Conservation (phyloP, 2,329 filamentous ascomycete species). For the Geoglossum cookeanum region DNA sequence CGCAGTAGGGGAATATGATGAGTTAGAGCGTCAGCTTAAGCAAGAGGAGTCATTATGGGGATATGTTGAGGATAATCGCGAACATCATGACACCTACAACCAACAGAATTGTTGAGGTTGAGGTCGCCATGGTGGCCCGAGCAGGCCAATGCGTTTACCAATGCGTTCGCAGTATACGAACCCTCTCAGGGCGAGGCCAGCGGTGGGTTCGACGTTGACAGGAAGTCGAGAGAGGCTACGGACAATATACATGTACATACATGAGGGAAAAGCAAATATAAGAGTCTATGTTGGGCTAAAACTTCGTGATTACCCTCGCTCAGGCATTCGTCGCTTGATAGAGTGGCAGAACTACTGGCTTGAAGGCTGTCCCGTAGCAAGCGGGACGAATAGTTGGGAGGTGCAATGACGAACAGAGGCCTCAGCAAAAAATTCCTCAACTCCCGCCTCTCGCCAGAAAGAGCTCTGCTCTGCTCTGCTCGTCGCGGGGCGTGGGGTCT, state of each 20-base stretch:
- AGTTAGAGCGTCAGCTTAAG: too few relatives aligned
- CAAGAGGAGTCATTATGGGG: too few relatives aligned
- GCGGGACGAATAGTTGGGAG: background rate
- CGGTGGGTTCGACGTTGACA: background rate
- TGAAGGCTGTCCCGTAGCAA: background rate
- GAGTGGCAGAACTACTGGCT: background rate
- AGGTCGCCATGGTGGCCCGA: too few relatives aligned
- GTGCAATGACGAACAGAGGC: background rate
- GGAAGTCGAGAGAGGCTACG: background rate
- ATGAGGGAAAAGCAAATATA: slow-evolving; percentile 1
- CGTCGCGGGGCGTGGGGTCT: too few relatives aligned
- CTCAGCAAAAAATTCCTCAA: background rate
- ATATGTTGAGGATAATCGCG: too few relatives aligned
- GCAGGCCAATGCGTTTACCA: too few relatives aligned
- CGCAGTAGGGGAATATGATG: too few relatives aligned
- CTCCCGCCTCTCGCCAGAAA: too few relatives aligned
- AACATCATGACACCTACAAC: too few relatives aligned
- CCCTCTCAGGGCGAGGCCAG: background rate
- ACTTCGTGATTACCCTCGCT: background rate
- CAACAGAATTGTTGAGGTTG: too few relatives aligned
- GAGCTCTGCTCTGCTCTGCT: too few relatives aligned
- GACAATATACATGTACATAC: background rate
- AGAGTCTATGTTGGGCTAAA: background rate
- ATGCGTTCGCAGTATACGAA: too few relatives aligned
- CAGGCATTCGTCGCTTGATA: background rate